Evolutionary conservation across 225 moss, liverwort and hornwort genomes (phyloP).

Genomic region (Physcomitrium patens): DNA sequence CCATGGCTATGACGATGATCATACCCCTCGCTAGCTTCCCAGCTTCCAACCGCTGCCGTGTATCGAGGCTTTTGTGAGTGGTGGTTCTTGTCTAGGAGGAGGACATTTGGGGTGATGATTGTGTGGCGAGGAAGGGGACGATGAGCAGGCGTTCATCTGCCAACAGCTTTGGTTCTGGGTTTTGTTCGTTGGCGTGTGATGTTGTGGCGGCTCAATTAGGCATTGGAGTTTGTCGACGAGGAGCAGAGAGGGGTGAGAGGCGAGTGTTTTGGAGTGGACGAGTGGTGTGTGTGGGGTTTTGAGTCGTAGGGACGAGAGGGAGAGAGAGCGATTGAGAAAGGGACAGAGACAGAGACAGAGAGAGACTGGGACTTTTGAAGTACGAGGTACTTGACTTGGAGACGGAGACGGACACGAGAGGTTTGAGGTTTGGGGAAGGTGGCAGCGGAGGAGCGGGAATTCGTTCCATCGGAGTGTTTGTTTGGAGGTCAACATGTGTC

Average conservation of each 20-base stretch:
- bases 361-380: not conserved
- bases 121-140: not conserved
- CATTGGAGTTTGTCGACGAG: not conserved
- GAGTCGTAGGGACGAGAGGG: conserved; percentile 35
- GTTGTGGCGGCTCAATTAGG: conserved; percentile 56
- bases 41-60: not conserved
- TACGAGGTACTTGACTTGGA: not conserved
- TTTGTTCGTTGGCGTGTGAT: conserved; percentile 37
- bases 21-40: conserved; percentile 18
- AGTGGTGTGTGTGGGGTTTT: conserved; percentile 42
- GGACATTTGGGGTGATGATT: not conserved
- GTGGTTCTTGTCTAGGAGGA: not conserved
- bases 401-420: not conserved
- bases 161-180: not conserved
- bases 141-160: conserved; percentile 27
- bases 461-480: conserved; percentile 31
- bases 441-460: conserved; percentile 19
- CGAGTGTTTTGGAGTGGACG: not conserved
- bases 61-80: not conserved
- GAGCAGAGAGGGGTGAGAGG: conserved; percentile 10
- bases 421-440: conserved; percentile 22
- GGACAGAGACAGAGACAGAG: too few relatives aligned
- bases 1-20: conserved; percentile 44
- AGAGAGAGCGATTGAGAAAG: not conserved
- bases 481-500: conserved; percentile 25